phyloP scores from a whole-genome alignment of 2,329 filamentous ascomycete genomes.

The Colletotrichum tofieldiae region DNA sequence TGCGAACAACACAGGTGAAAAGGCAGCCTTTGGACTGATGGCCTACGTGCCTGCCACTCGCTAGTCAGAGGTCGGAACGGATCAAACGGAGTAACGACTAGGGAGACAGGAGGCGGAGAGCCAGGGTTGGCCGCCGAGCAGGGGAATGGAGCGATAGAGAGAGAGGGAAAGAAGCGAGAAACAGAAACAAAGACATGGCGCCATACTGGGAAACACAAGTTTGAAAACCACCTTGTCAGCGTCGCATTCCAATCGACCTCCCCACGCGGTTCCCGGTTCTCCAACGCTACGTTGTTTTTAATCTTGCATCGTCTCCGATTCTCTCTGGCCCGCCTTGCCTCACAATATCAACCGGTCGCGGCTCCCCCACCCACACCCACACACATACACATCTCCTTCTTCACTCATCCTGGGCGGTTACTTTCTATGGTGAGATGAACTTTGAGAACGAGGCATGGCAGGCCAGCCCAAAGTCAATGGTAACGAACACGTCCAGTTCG shows the following conservation, averaged over 20 bases:
- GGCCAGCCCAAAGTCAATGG: slow-evolving; percentile 33
- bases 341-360: background rate
- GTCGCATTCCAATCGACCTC: slow-evolving; percentile 30
- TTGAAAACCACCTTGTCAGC: slow-evolving; percentile 13
- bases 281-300: slow-evolving; percentile 5
- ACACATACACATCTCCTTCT: background rate
- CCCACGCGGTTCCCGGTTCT: slow-evolving; percentile 21
- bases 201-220: slow-evolving; percentile 15
- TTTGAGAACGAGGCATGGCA: slow-evolving; percentile 32
- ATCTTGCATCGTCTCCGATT: background rate
- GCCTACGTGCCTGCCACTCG: slow-evolving; percentile 5
- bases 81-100: slow-evolving; percentile 21
- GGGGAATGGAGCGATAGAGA: background rate
- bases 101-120: background rate
- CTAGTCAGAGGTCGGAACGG: slow-evolving; percentile 10
- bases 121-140: background rate
- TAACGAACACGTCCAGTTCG: slow-evolving; percentile 40
- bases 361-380: background rate
- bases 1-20: background rate
- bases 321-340: background rate
- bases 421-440: slow-evolving; percentile 37
- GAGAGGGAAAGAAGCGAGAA: background rate
- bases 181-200: slow-evolving; percentile 32
- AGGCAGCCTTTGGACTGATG: background rate
- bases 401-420: slow-evolving; percentile 20